These are phyloP conservation scores for Kodamaea sagamina DNA, from an alignment of 805 yeast species.

Conservation along the genomic window DNA sequence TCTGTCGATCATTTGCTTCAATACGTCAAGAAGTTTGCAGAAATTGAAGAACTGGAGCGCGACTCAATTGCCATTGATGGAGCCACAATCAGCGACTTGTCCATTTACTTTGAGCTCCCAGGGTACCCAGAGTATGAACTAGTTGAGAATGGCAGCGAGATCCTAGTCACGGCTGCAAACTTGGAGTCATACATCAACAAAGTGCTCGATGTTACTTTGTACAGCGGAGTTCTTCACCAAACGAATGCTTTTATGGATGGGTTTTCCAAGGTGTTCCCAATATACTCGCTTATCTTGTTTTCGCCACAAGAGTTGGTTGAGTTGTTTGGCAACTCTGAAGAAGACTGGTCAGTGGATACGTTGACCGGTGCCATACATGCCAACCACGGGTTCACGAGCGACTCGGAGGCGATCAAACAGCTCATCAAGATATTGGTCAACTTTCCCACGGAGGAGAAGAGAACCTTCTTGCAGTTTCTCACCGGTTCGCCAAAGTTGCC, in stretches of 20 bases:
- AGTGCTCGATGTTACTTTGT: conserved; percentile 61
- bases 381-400: conserved; percentile 84
- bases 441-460: conserved; percentile 56
- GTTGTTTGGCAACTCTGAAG: conserved; percentile 75
- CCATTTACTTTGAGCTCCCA: conserved; percentile 71
- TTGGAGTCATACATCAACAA: conserved; percentile 56
- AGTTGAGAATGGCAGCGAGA: conserved; percentile 54
- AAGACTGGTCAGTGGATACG: conserved; percentile 80
- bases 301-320: conserved; percentile 71
- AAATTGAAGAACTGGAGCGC: conserved; percentile 18
- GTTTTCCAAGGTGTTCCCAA: conserved; percentile 81
- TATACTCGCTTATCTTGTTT: conserved; percentile 67
- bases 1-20: conserved; percentile 55
- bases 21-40: conserved; percentile 35
- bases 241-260: conserved; percentile 73
- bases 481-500: conserved; percentile 95
- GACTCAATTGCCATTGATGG: conserved; percentile 32
- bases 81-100: conserved; percentile 52
- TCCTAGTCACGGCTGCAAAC: conserved; percentile 52
- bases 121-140: conserved; percentile 68
- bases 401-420: conserved; percentile 61
- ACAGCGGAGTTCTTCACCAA: conserved; percentile 65
- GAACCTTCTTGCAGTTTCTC: conserved; percentile 79
- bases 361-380: conserved; percentile 66
- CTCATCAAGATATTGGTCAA: conserved; percentile 62